phyloP scores from a whole-genome alignment of 1,284 basidiomycete species.

The Rhodofomes roseus region DNA sequence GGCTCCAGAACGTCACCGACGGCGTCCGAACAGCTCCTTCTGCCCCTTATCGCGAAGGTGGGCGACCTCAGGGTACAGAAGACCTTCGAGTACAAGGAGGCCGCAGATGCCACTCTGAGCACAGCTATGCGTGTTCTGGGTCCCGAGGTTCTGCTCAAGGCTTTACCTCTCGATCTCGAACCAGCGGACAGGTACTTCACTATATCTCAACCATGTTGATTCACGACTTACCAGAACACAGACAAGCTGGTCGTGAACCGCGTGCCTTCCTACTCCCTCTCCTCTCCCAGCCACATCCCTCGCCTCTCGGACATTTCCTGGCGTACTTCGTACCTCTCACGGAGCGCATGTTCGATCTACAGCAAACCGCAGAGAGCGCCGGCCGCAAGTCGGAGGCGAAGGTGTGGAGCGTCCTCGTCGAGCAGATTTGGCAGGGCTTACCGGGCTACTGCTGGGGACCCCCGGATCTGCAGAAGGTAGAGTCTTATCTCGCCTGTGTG shows the following conservation, averaged over 20 bases:
- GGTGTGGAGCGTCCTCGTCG: slow-evolving; percentile 89
- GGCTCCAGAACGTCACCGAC: slow-evolving; percentile 41
- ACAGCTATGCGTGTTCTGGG: slow-evolving; percentile 86
- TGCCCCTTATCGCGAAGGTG: slow-evolving; percentile 72
- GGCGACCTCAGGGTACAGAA: slow-evolving; percentile 76
- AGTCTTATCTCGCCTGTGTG: neutral
- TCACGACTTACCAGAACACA: slow-evolving; percentile 22
- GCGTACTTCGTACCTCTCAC: slow-evolving; percentile 91
- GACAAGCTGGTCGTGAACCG: slow-evolving; percentile 60
- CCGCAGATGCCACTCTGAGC: slow-evolving; percentile 79
- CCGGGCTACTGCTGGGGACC: slow-evolving; percentile 76
- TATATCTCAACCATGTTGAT: neutral
- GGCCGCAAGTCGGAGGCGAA: slow-evolving; percentile 83
- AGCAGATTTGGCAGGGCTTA: slow-evolving; percentile 92
- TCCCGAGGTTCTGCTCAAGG: slow-evolving; percentile 73
- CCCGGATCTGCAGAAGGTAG: slow-evolving; percentile 53
- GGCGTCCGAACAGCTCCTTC: slow-evolving; percentile 70
- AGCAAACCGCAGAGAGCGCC: slow-evolving; percentile 71
- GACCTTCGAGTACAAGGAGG: slow-evolving; percentile 89
- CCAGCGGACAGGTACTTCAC: slow-evolving; percentile 61
- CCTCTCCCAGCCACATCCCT: slow-evolving; percentile 81
- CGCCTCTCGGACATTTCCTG: slow-evolving; percentile 81
- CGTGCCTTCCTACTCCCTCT: slow-evolving; percentile 93
- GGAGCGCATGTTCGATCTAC: slow-evolving; percentile 88
- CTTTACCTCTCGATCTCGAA: slow-evolving; percentile 86